A percentile compares a stretch with the other conserved stretches of the same genome.
phyloP scores from a whole-genome alignment of 306 rosid species.

The Pueraria montana region DNA sequence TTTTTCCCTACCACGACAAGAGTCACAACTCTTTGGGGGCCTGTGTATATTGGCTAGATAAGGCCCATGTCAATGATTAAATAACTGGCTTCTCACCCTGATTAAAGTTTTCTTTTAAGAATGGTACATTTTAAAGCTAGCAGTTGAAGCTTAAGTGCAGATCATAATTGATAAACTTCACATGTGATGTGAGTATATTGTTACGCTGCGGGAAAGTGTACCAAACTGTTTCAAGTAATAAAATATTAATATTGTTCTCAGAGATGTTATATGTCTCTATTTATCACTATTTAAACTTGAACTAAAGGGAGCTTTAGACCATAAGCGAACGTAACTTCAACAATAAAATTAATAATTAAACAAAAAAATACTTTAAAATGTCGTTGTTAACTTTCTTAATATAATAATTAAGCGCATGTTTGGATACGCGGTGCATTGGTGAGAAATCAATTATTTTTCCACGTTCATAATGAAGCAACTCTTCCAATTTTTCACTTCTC shows the following conservation, averaged over 20 bases:
- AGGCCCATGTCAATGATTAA: conserved; percentile 37
- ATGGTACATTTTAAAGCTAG: neutral
- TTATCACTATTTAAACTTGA: neutral
- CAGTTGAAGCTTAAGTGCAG: conserved; percentile 5
- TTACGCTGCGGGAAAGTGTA: neutral
- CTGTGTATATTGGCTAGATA: conserved; percentile 19
- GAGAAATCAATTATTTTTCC: too few species aligned
- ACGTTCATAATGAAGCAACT: too few species aligned
- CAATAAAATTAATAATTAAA: neutral
- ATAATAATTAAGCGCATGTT: too few species aligned
- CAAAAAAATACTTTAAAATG: neutral
- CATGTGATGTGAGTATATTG: neutral
- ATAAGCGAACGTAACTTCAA: neutral
- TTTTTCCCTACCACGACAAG: conserved; percentile 21
- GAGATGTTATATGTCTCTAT: neutral
- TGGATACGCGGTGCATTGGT: too few species aligned
- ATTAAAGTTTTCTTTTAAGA: neutral
- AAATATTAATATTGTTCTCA: neutral
- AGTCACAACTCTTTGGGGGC: conserved; percentile 29
- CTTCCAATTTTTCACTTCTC: too few species aligned
- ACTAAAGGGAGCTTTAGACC: neutral
- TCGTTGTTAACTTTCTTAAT: neutral
- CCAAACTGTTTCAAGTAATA: neutral
- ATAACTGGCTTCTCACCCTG: neutral
- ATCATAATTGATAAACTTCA: neutral